Evolutionary conservation across 345 rosid species (phyloP).

Genomic region (Aegle marmelos): DNA sequence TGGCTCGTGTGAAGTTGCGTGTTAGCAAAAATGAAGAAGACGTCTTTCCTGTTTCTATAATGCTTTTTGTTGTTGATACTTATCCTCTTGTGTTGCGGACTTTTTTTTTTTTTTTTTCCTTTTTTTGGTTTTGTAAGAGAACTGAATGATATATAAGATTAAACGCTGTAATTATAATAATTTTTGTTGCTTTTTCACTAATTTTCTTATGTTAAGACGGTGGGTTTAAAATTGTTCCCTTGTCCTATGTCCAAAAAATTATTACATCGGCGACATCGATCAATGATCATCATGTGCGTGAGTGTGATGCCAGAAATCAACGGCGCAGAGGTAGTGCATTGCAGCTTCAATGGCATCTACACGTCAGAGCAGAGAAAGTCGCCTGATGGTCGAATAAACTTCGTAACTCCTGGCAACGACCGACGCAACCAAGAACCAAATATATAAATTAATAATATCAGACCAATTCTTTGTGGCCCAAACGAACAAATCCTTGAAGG

Average conservation of each 20-base stretch:
- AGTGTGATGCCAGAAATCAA: background rate
- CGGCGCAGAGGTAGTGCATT: background rate
- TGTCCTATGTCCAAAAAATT: background rate
- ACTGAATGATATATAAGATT: background rate
- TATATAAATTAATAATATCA: too few species aligned
- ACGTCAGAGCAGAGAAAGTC: too few species aligned
- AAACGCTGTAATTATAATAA: slow-evolving; percentile 11
- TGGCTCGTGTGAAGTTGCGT: background rate
- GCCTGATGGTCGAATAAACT: too few species aligned
- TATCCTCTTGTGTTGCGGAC: background rate
- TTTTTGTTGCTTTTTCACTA: background rate
- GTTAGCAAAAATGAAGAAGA: background rate
- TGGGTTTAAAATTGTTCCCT: background rate
- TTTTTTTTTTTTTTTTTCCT: background rate
- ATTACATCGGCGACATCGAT: background rate
- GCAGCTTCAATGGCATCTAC: background rate
- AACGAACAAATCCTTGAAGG: too few species aligned
- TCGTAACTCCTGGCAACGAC: too few species aligned
- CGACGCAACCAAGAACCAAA: too few species aligned
- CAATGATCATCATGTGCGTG: too few species aligned
- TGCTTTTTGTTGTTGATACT: background rate
- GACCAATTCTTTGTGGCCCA: too few species aligned
- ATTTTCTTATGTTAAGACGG: background rate
- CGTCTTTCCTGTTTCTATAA: background rate
- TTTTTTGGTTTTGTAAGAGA: background rate